phyloP scores from a whole-genome alignment of 768 basidiomycete genomes.

The Psilocybe azurescens region DNA sequence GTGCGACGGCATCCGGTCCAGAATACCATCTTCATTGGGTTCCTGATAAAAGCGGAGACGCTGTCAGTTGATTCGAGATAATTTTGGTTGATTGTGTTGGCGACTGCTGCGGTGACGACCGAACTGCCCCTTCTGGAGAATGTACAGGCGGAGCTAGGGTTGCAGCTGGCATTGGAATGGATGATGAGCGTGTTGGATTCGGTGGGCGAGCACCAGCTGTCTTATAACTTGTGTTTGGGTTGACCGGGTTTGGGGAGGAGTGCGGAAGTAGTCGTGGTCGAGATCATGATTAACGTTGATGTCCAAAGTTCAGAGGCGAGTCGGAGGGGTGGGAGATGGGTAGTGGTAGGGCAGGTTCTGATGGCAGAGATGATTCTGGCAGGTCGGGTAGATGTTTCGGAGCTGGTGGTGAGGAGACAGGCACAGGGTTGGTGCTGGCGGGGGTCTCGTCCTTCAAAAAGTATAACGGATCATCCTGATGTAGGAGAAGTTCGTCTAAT shows the following conservation, averaged over 20 bases:
- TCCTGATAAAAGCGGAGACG: slow-evolving; percentile 9
- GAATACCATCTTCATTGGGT: not conserved
- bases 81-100: slow-evolving; percentile 34
- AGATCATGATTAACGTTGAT: slow-evolving; percentile 35
- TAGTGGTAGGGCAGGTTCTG: not conserved
- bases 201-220: slow-evolving; percentile 28
- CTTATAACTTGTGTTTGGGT: slow-evolving; percentile 4
- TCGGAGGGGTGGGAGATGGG: not conserved
- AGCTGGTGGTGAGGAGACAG: no score
- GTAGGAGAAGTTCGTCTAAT: slow-evolving; percentile 66
- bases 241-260: not conserved
- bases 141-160: slow-evolving; percentile 44
- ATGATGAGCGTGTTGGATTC: slow-evolving; percentile 35
- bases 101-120: slow-evolving; percentile 3
- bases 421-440: not conserved
- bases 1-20: slow-evolving; percentile 7
- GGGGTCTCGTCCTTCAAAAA: slow-evolving; percentile 43
- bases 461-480: slow-evolving; percentile 76
- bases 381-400: not conserved
- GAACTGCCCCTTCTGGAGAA: slow-evolving; percentile 22
- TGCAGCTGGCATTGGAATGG: slow-evolving; percentile 32
- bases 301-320: slow-evolving; percentile 1
- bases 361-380: not conserved
- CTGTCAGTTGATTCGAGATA: slow-evolving; percentile 25
- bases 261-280: slow-evolving; percentile 41